Evolutionary conservation across 2,329 filamentous ascomycete genomes (phyloP).

Genomic region (Pseudohalonectria lignicola): DNA sequence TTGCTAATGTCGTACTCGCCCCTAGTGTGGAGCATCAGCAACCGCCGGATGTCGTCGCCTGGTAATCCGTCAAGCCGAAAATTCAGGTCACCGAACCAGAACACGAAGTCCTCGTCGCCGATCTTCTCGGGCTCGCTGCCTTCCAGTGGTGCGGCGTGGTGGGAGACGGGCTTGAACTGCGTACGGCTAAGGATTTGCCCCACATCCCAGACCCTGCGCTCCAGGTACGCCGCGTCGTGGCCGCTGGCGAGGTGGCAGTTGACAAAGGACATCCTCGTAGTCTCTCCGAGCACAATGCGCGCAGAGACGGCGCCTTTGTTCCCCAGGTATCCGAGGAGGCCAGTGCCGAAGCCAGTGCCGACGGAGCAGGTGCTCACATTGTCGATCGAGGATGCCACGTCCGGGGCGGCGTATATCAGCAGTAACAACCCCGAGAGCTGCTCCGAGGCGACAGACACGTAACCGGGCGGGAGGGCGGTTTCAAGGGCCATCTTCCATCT

Average conservation of each 20-base stretch:
- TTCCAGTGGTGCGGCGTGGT: slow-evolving; percentile 42
- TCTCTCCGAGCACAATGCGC: slow-evolving; percentile 77
- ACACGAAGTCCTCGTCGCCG: slow-evolving; percentile 84
- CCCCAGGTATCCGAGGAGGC: slow-evolving; percentile 83
- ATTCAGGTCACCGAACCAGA: slow-evolving; percentile 96
- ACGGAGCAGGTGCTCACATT: slow-evolving; percentile 75
- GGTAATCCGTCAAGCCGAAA: slow-evolving; percentile 83
- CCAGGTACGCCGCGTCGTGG: slow-evolving; percentile 62
- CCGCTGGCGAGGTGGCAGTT: slow-evolving; percentile 90
- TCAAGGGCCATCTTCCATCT: slow-evolving; percentile 75
- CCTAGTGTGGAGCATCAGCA: slow-evolving; percentile 71
- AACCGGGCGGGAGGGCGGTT: slow-evolving; percentile 64
- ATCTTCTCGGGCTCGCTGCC: slow-evolving; percentile 55
- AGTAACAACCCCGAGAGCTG: slow-evolving; percentile 81
- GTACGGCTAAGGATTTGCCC: slow-evolving; percentile 66
- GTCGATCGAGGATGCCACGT: slow-evolving; percentile 62
- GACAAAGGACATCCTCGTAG: slow-evolving; percentile 78
- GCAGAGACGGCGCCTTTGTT: slow-evolving; percentile 89
- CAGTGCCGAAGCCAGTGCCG: slow-evolving; percentile 85
- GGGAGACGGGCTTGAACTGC: slow-evolving; percentile 63
- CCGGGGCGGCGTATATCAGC: slow-evolving; percentile 74
- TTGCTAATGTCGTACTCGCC: slow-evolving; percentile 60
- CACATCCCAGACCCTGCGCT: slow-evolving; percentile 84
- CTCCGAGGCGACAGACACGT: slow-evolving; percentile 65
- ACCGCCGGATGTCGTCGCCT: slow-evolving; percentile 76